A percentile compares a stretch with the other conserved stretches of the same genome.
Conservation (phyloP, 2,329 filamentous ascomycete genomes). For the Claviceps sp. region DNA sequence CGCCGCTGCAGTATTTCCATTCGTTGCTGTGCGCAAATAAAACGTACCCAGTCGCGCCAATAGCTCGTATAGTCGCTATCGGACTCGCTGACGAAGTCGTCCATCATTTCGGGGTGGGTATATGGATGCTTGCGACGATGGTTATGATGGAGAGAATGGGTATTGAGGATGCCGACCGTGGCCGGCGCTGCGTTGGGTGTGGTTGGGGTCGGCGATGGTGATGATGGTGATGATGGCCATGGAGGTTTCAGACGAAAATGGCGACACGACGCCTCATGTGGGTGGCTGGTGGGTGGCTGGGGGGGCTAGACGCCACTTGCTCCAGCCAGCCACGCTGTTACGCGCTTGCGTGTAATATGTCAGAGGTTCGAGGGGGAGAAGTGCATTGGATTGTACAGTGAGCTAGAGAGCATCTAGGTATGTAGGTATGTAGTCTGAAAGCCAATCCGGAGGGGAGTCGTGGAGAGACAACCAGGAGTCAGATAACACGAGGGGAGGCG, state of each 20-base stretch:
- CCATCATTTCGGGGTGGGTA: constrained; percentile 46
- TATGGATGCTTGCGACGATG: neutral
- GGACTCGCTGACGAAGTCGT: constrained; percentile 94
- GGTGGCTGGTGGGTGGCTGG: neutral
- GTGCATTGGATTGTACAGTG: too few relatives aligned
- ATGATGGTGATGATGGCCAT: neutral
- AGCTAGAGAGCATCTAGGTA: too few relatives aligned
- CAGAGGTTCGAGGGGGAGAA: too few relatives aligned
- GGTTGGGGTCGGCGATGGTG: neutral
- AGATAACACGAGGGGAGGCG: too few relatives aligned
- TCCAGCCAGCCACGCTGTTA: too few relatives aligned
- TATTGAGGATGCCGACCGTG: constrained; percentile 1
- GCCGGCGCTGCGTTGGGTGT: neutral
- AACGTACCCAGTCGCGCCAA: constrained; percentile 95
- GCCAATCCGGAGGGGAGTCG: too few relatives aligned
- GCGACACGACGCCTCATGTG: neutral
- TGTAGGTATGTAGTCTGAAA: too few relatives aligned
- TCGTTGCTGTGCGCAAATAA: neutral
- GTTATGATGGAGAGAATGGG: neutral
- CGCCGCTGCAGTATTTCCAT: neutral
- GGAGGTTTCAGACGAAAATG: constrained; percentile 1
- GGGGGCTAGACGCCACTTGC: neutral
- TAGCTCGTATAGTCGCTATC: constrained; percentile 99
- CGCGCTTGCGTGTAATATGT: too few relatives aligned
- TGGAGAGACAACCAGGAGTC: too few relatives aligned